These are phyloP conservation scores for Candida pseudofarinosa DNA, from an alignment of 805 yeast genomes.

Conservation along the genomic window DNA sequence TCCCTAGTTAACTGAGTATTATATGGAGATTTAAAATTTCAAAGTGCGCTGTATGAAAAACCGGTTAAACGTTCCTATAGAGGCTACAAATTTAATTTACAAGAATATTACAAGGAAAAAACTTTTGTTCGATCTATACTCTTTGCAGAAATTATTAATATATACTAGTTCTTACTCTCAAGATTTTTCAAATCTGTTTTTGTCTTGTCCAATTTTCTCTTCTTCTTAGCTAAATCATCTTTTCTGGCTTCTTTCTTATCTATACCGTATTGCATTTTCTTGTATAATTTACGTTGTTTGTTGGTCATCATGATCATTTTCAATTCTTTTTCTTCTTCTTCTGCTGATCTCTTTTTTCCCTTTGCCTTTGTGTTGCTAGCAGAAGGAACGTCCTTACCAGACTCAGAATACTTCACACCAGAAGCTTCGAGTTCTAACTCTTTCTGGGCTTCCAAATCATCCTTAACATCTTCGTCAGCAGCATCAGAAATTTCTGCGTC, in stretches of 20 bases:
- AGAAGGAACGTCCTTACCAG: slow-evolving; percentile 15
- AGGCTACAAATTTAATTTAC: no score
- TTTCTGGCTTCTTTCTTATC: slow-evolving; percentile 76
- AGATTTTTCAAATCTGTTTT: slow-evolving; percentile 37
- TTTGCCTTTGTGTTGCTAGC: slow-evolving; percentile 22
- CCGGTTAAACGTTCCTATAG: no score
- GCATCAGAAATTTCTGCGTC: slow-evolving; percentile 45
- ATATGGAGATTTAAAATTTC: no score
- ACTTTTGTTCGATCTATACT: background rate
- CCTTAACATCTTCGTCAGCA: slow-evolving; percentile 50
- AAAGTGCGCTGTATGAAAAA: background rate
- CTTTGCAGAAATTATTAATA: background rate
- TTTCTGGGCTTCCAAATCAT: slow-evolving; percentile 72
- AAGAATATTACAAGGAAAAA: slow-evolving; percentile 1
- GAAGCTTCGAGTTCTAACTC: slow-evolving; percentile 77
- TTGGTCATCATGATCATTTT: slow-evolving; percentile 97
- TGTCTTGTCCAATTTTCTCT: slow-evolving; percentile 63
- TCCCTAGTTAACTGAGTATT: no score
- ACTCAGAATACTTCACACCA: slow-evolving; percentile 75
- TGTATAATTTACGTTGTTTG: slow-evolving; percentile 90
- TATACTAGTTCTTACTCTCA: slow-evolving; percentile 10
- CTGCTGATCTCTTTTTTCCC: slow-evolving; percentile 48
- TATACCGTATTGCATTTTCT: slow-evolving; percentile 90
- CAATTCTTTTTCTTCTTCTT: slow-evolving; percentile 82
- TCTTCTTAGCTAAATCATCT: slow-evolving; percentile 64